A percentile compares a stretch with the other conserved stretches of the same genome.
Evolutionary conservation across 2,329 filamentous ascomycete genomes (phyloP).

Genomic region (Penicillium sp.): DNA sequence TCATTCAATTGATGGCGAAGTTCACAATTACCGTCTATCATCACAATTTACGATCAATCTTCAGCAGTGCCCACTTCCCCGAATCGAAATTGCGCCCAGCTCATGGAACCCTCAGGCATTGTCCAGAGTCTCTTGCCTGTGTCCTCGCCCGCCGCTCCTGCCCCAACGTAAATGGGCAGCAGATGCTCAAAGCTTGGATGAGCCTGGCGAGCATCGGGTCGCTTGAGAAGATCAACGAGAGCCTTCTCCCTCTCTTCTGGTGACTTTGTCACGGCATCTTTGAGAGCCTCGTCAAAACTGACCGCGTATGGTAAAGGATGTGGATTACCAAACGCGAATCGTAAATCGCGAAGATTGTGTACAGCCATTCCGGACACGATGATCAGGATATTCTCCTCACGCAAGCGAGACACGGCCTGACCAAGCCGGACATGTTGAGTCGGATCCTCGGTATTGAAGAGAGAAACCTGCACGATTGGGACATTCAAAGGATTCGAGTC

Average conservation of each 20-base stretch:
- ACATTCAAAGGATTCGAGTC: slow-evolving; percentile 57
- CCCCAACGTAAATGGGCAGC: slow-evolving; percentile 53
- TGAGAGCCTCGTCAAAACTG: slow-evolving; percentile 63
- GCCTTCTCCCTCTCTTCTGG: slow-evolving; percentile 39
- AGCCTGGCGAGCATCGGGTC: slow-evolving; percentile 52
- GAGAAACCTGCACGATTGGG: slow-evolving; percentile 66
- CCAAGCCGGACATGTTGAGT: slow-evolving; percentile 63
- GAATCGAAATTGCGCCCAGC: slow-evolving; percentile 52
- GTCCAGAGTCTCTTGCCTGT: slow-evolving; percentile 45
- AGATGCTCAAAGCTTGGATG: slow-evolving; percentile 62
- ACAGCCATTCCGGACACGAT: slow-evolving; percentile 71
- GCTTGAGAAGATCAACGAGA: slow-evolving; percentile 44
- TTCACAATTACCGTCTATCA: neutral
- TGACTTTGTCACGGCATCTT: slow-evolving; percentile 53
- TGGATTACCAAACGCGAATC: slow-evolving; percentile 41
- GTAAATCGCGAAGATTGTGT: slow-evolving; percentile 59
- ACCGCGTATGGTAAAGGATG: slow-evolving; percentile 51
- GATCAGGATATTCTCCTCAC: slow-evolving; percentile 62
- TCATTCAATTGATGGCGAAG: neutral
- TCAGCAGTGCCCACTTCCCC: slow-evolving; percentile 30
- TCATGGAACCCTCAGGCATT: slow-evolving; percentile 46
- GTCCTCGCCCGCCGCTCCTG: slow-evolving; percentile 50
- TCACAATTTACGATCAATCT: slow-evolving; percentile 14
- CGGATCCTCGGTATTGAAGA: slow-evolving; percentile 60
- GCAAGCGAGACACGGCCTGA: slow-evolving; percentile 57